Evolutionary conservation across 129 eudicot genomes (phyloP).

Genomic region (Chrysanthemum lavandulifolium): DNA sequence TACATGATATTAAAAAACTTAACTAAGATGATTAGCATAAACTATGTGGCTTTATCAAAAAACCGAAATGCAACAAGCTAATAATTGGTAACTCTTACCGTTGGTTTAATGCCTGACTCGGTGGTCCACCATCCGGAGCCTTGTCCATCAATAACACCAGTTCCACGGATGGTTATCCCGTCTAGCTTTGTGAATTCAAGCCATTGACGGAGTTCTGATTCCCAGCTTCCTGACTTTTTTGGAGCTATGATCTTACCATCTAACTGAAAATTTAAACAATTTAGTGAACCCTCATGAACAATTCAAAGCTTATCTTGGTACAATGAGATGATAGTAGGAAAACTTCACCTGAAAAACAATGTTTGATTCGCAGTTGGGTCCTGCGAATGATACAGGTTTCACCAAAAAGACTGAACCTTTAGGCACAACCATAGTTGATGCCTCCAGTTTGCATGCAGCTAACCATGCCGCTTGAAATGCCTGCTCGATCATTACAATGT

Average conservation of each 20-base stretch:
- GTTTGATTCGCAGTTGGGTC: conserved; percentile 48
- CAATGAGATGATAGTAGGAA: background rate
- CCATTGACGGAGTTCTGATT: conserved; percentile 57
- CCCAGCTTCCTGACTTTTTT: conserved; percentile 39
- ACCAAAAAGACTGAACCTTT: conserved; percentile 57
- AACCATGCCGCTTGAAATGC: conserved; percentile 76
- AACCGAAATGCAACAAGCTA: no score
- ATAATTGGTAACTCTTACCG: conserved; percentile 32
- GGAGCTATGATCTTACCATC: conserved; percentile 66
- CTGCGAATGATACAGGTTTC: conserved; percentile 55
- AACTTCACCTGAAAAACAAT: conserved; percentile 52
- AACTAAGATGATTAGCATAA: no score
- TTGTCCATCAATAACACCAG: conserved; percentile 65
- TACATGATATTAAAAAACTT: no score
- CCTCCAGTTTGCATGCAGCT: conserved; percentile 60
- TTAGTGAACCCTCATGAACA: background rate
- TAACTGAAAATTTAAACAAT: conserved; percentile 27
- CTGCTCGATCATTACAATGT: conserved; percentile 24
- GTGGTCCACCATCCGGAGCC: conserved; percentile 75
- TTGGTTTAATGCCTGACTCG: conserved; percentile 50
- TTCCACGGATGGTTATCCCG: conserved; percentile 58
- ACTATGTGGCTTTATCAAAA: no score
- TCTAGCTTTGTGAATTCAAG: conserved; percentile 47
- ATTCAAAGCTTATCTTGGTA: background rate
- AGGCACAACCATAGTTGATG: conserved; percentile 63